Evolutionary conservation across 768 basidiomycete genomes (phyloP).

Genomic region (Collybia sp.): DNA sequence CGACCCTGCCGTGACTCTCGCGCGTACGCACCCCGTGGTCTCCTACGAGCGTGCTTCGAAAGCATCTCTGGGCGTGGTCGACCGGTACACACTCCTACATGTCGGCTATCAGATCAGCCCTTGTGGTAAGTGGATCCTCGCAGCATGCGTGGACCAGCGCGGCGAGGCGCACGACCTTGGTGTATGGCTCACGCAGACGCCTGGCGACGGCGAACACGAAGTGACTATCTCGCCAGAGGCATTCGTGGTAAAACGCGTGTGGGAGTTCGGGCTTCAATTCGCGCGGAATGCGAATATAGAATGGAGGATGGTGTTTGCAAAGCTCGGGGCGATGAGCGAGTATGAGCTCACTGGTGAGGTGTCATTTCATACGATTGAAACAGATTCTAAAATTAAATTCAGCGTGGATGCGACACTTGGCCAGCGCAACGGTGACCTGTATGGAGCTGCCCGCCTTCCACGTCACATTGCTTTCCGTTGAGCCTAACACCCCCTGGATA

Average conservation of each 20-base stretch:
- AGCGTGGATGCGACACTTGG: conserved; percentile 61
- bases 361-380: conserved; percentile 1
- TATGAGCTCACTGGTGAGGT: conserved; percentile 60
- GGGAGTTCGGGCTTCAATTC: conserved; percentile 64
- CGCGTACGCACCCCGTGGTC: conserved; percentile 39
- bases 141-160: conserved; percentile 71
- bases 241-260: conserved; percentile 55
- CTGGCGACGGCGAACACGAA: conserved; percentile 17
- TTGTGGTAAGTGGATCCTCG: conserved; percentile 75
- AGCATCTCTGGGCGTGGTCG: conserved; percentile 38
- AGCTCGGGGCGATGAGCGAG: conserved; percentile 54
- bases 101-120: conserved; percentile 65
- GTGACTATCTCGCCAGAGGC: conserved; percentile 29
- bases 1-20: conserved; percentile 61
- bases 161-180: conserved; percentile 71
- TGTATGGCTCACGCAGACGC: conserved; percentile 59
- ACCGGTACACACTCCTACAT: conserved; percentile 58
- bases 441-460: conserved; percentile 48
- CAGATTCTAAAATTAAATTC: conserved; percentile 5
- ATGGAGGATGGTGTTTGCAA: conserved; percentile 75
- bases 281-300: conserved; percentile 66
- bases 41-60: conserved; percentile 29
- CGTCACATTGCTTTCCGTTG: conserved; percentile 56
- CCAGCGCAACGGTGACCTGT: conserved; percentile 29
- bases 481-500: conserved; percentile 56